A percentile compares a stretch with the other conserved stretches of the same genome.
These are phyloP conservation scores for Dactylorhiza incarnata DNA, from an alignment of 106 monocot species.

Conservation along the genomic window DNA sequence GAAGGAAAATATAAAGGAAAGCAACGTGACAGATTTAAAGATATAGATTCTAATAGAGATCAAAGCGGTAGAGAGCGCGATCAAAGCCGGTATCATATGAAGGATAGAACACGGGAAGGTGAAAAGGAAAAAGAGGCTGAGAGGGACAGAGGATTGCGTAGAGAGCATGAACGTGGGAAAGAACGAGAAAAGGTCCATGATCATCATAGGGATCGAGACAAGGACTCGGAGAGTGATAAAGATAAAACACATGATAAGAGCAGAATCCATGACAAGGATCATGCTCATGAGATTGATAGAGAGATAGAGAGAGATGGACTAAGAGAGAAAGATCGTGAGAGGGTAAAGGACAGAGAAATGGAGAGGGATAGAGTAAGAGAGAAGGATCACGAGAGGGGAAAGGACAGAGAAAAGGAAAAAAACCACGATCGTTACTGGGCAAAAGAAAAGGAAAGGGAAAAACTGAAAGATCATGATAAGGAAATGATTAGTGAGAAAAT, in stretches of 20 bases:
- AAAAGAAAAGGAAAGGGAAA: constrained; percentile 18
- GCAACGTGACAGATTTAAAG: constrained; percentile 17
- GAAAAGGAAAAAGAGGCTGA: constrained; percentile 25
- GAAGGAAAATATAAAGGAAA: constrained; percentile 11
- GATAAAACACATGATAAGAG: constrained; percentile 24
- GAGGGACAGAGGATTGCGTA: constrained; percentile 13
- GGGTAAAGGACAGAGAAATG: constrained; percentile 15
- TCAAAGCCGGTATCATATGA: constrained; percentile 2
- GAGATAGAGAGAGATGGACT: constrained; percentile 29
- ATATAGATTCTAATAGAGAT: constrained; percentile 9
- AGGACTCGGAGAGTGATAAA: constrained; percentile 10
- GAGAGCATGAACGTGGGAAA: neutral
- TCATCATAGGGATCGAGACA: constrained; percentile 3
- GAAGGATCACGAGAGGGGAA: constrained; percentile 9
- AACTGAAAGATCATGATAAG: constrained; percentile 5
- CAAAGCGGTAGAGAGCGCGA: constrained; percentile 3
- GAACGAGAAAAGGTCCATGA: neutral
- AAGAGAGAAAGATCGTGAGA: constrained; percentile 22
- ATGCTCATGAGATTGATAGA: constrained; percentile 28
- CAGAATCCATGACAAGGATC: constrained; percentile 22
- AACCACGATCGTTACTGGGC: constrained; percentile 4
- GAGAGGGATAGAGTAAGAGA: constrained; percentile 16
- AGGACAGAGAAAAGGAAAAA: constrained; percentile 32
- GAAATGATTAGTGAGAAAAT: neutral
- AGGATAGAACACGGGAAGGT: constrained; percentile 19